phyloP scores from a whole-genome alignment of 2,329 filamentous ascomycete species.

The Talaromyces sp. region DNA sequence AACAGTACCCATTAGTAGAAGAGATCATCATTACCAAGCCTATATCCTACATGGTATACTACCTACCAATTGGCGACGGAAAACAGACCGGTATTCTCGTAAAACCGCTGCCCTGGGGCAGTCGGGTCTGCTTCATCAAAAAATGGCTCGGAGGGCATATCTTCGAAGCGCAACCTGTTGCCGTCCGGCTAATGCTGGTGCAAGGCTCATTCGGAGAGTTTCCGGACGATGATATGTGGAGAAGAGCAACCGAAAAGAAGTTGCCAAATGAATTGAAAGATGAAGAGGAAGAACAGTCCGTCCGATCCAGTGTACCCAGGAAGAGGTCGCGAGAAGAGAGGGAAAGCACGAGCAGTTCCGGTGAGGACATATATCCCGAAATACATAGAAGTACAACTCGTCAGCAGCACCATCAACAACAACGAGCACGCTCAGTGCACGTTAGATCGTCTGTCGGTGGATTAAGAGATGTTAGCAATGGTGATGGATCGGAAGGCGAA shows the following conservation, averaged over 20 bases:
- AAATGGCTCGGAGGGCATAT: neutral
- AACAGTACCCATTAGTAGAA: neutral
- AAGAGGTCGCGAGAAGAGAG: neutral
- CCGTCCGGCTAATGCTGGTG: neutral
- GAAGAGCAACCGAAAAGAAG: neutral
- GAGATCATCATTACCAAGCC: constrained; percentile 1
- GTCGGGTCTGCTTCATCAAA: neutral
- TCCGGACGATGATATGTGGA: neutral
- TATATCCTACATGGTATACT: neutral
- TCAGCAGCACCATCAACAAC: neutral
- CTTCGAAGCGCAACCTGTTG: constrained; percentile 1
- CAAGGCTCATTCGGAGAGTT: neutral
- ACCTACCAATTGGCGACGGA: constrained; percentile 1
- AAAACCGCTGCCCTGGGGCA: neutral
- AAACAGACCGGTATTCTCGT: neutral
- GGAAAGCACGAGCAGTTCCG: constrained; percentile 1
- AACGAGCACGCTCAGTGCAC: neutral
- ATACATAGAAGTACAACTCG: neutral
- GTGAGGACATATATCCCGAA: neutral
- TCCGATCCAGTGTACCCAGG: neutral
- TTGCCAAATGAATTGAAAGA: neutral
- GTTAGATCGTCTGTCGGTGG: neutral
- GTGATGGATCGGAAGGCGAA: neutral
- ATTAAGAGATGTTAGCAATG: neutral
- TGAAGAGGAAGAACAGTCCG: neutral